Conservation (phyloP, 495 filamentous ascomycete species). For the Hypoxylon trugodes region DNA sequence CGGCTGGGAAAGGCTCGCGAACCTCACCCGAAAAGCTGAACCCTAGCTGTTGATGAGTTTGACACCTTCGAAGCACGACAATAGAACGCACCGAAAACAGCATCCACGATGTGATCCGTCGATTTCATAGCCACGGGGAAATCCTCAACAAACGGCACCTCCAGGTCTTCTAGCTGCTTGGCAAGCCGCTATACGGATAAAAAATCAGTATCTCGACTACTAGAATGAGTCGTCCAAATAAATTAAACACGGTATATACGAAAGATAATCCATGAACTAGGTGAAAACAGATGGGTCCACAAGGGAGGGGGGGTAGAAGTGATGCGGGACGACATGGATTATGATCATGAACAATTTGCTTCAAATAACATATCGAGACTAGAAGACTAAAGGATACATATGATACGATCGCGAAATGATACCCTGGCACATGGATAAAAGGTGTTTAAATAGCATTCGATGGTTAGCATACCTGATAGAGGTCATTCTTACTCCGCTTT, state of each 20-base stretch:
- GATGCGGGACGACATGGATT: not conserved
- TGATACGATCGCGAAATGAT: not conserved
- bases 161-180: slow-evolving; percentile 83
- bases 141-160: slow-evolving; percentile 85
- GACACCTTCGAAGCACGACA: slow-evolving; percentile 10
- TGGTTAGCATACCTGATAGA: slow-evolving; percentile 73
- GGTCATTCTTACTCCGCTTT: slow-evolving; percentile 85
- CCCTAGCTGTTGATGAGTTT: slow-evolving; percentile 54
- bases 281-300: not conserved
- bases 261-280: not conserved
- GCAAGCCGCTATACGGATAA: slow-evolving; percentile 68
- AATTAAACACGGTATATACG: slow-evolving; percentile 33
- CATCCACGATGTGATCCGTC: slow-evolving; percentile 85
- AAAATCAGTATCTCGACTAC: slow-evolving; percentile 19
- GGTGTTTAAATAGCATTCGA: slow-evolving; percentile 3
- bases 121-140: slow-evolving; percentile 71
- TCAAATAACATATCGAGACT: not conserved
- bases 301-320: not conserved
- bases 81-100: slow-evolving; percentile 78
- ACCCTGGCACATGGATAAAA: not conserved
- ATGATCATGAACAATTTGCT: not conserved
- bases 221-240: not conserved
- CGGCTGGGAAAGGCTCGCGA: slow-evolving; percentile 84
- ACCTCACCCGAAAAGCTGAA: slow-evolving; percentile 95
- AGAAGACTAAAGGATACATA: not conserved